Percentiles rank a stretch among this genome's conserved stretches.
phyloP scores from a whole-genome alignment of 2,329 filamentous ascomycete species.

The Raffaelea arxii region DNA sequence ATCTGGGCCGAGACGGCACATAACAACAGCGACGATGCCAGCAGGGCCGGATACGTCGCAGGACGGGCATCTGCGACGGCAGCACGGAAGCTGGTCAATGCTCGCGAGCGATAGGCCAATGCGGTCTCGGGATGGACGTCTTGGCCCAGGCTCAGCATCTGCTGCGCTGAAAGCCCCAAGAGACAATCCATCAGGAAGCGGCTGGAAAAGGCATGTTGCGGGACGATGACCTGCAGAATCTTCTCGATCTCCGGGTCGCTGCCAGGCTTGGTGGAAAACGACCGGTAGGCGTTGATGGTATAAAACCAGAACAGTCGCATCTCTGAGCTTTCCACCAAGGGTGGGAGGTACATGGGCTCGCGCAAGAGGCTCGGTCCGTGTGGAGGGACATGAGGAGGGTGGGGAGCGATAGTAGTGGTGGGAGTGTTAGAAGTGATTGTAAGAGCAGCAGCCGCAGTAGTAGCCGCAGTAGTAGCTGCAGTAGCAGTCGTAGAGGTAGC shows the following conservation, averaged over 20 bases:
- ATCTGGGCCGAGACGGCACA: slow-evolving; percentile 38
- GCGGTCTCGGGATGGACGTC: slow-evolving; percentile 28
- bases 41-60: slow-evolving; percentile 36
- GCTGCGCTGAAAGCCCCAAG: slow-evolving; percentile 40
- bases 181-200: slow-evolving; percentile 46
- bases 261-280: slow-evolving; percentile 33
- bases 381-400: too few relatives aligned
- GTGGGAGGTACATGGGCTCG: slow-evolving; percentile 27
- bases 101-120: slow-evolving; percentile 35
- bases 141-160: slow-evolving; percentile 30
- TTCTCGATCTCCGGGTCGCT: slow-evolving; percentile 25
- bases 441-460: too few relatives aligned
- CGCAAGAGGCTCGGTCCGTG: not conserved
- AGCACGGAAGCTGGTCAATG: slow-evolving; percentile 40
- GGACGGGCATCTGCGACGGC: slow-evolving; percentile 38
- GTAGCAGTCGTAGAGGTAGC: too few relatives aligned
- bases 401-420: too few relatives aligned
- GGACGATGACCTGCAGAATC: slow-evolving; percentile 35
- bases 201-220: slow-evolving; percentile 39
- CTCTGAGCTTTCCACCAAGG: slow-evolving; percentile 28
- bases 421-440: too few relatives aligned
- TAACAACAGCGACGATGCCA: slow-evolving; percentile 41
- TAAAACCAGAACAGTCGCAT: slow-evolving; percentile 50
- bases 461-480: too few relatives aligned
- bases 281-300: slow-evolving; percentile 32